Base-by-base conservation (phyloP, 345 rosid species). In the Citrus australasica region DNA sequence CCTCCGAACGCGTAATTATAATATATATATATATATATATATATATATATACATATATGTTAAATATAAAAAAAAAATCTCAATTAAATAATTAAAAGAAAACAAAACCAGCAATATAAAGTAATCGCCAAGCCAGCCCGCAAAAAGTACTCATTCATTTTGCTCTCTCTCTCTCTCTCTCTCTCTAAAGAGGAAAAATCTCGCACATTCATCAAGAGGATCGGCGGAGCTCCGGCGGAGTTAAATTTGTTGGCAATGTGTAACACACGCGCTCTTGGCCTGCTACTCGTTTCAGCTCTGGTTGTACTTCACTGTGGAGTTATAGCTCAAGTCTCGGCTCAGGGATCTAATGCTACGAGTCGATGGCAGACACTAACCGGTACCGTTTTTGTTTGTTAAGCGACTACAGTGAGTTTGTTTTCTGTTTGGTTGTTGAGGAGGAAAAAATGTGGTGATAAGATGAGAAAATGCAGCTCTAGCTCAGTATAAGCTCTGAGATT, bases 321-420 rank as follows among this genome's bases (percentile, higher is more conserved):
- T 32, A 10, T 85, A 73, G 74, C 85, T 79, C 81, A 83, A 73
- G 88, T 89, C 82, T 83, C 83, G 51, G 92, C 90, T 89, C 90
- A 87, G 82, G 86, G 85, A 91, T 83, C 95, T 83, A 78, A 78
- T 62, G 53, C 82, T 13, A 48, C 67, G 62, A 80, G 83, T 75
- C 84, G 63, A 63, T 91, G 93, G 93, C 79, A 67, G 69, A 91
- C 95, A 11, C 84, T 89, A 48, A 78, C 67, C n/a, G 94, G 94
- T 91, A 33, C 37, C 22, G 2, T 17, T 53, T 53, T 53, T 53
- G 22, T 53, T 42, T 46, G 17, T 46, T 46, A 1, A 46, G 51
- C 51, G 17, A 13, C 51, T 46, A 46, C 14, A 17, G 61, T 60
- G 63, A 53, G 27, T 37, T 65, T 74, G 28, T 78, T 56, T 75